Evolutionary conservation across 148 eudicot species (phyloP), one percentile per base, ranked within the genome.

Genomic region (Vaccinium myrtillus): DNA sequence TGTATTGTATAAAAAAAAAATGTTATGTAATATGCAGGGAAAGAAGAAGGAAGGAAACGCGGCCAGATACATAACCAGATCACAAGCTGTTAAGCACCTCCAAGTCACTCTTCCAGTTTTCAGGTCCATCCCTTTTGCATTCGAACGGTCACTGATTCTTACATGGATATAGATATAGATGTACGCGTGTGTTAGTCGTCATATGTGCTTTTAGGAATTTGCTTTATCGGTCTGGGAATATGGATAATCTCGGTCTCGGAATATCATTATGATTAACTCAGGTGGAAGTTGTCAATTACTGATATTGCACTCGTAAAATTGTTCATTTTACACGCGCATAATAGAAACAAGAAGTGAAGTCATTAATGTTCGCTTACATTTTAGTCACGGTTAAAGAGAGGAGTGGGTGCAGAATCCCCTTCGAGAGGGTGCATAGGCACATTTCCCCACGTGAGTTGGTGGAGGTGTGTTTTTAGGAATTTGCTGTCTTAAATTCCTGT

Each of bases 21-120:
- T 9, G 2, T 53, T 81, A 2, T 81, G 8, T 65, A 8, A 75
- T 13, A 12, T 81, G 65, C 85, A 96, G 97, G 99, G 99, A 1
- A 96, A 96, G 93, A 96, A 96, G 80, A 96, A 96, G 86, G 99
- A 96, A 91, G 99, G 99, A 1, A 94, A 94, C 81, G 98, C 94
- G 0, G 98, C 97, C 9, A 95, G 89, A 79, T 96, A 91, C 54
- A 87, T 93, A 1, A 96, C 98, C 48, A 92, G 99, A n/a, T 87
- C 97, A 18, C 95, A 93, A 80, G 97, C 98, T 46, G 92, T 96
- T 14, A 96, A 96, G 87, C 86, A 86, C 65, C 98, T 94, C 23
- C 98, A 96, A 93, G 92, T 94, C 87, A 92, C 85, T 77, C 91
- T 96, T 65, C 91, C 94, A 46, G 86, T 90, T 55, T 94, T 96